Conservation (phyloP, 2,329 filamentous ascomycete genomes). For the Davidsoniella neocaledoniae region DNA sequence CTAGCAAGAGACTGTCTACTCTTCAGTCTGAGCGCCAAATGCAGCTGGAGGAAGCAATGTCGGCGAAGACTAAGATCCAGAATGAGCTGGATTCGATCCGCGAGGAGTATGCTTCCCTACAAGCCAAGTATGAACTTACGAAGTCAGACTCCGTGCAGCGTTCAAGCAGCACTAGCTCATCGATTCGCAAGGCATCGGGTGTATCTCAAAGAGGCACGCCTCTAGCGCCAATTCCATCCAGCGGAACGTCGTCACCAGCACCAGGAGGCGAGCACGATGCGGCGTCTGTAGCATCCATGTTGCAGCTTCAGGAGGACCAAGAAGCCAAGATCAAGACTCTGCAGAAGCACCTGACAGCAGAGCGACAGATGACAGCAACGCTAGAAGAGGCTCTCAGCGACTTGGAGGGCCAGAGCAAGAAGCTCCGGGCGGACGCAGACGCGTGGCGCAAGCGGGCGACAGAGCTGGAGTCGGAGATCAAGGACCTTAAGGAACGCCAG, state of each 20-base stretch:
- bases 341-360: slow-evolving; percentile 88
- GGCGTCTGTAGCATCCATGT: slow-evolving; percentile 31
- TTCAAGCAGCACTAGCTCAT: slow-evolving; percentile 44
- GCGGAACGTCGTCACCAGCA: slow-evolving; percentile 27
- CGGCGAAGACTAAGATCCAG: slow-evolving; percentile 45
- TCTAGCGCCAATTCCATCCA: slow-evolving; percentile 71
- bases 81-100: slow-evolving; percentile 49
- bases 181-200: slow-evolving; percentile 69
- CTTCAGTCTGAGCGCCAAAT: slow-evolving; percentile 57
- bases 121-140: slow-evolving; percentile 43
- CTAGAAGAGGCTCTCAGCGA: slow-evolving; percentile 92
- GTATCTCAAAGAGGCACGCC: slow-evolving; percentile 43
- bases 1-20: slow-evolving; percentile 71
- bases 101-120: slow-evolving; percentile 54
- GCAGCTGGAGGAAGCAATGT: slow-evolving; percentile 64
- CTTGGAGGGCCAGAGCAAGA: slow-evolving; percentile 79
- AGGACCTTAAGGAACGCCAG: slow-evolving; percentile 41
- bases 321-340: slow-evolving; percentile 89
- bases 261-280: no score
- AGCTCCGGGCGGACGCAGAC: slow-evolving; percentile 80
- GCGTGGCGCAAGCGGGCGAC: slow-evolving; percentile 75
- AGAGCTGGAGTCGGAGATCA: slow-evolving; percentile 56
- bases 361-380: slow-evolving; percentile 90
- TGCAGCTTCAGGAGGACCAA: slow-evolving; percentile 82
- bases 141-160: slow-evolving; percentile 32